Evolutionary conservation across 1,284 basidiomycete genomes (phyloP), one percentile per base, ranked within the genome.

Genomic region (Leccinum angustisporum): DNA sequence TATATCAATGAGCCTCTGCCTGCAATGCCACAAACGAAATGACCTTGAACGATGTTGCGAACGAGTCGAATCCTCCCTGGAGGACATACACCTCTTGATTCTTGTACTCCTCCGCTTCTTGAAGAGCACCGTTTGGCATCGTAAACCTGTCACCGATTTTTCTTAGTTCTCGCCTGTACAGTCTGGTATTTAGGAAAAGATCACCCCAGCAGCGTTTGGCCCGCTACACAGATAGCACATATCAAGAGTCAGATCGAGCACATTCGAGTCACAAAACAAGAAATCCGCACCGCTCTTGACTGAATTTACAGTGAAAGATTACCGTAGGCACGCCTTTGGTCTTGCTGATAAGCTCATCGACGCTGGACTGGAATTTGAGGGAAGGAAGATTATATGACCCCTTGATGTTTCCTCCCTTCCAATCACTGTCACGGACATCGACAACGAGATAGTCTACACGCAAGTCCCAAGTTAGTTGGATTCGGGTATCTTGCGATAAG

Each of bases 351-450:
- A 92, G 80, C 3, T 77, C 72, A 68, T 87, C 79, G 27, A 91
- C 84, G 31, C 76, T 80, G 55, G 74, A 73, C 33, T 81, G 72
- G 72, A 92, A 91, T 52, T 79, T 78, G 34, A 72, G 64, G 11
- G 88, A 90, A 2, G 91, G 91, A 40, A 81, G 72, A 68, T 90
- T 85, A 61, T 83, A 71, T 54, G 84, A 80, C 62, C 82, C 80
- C 66, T 81, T 83, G 71, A 93, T 91, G 72, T 93, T 88, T 34
- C 91, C 91, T 65, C 91, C 91, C 18, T 72, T 77, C 72, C 81
- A 89, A 67, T 93, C 91, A 62, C 87, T 83, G 71, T 92, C 91
- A 16, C 91, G 86, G 36, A 93, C 91, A 72, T 93, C 91, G 46
- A 93, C 81, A 48, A 93, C 81, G 43, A 87, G 75, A 70, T 87